Base-by-base conservation (phyloP, 2,329 filamentous ascomycete genomes). In the Westerdykella ornata region DNA sequence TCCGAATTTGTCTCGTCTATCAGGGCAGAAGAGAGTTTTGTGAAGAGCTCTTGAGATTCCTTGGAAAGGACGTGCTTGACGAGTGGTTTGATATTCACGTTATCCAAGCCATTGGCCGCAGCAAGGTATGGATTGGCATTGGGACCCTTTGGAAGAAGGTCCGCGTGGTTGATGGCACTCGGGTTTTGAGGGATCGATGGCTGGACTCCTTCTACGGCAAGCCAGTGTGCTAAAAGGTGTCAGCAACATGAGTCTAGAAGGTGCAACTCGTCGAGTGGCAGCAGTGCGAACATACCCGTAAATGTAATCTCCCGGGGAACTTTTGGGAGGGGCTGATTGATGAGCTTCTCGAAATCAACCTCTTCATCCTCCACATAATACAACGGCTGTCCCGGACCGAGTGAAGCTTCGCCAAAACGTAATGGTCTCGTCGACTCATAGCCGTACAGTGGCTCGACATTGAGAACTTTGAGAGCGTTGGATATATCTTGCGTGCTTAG, bases 281-380 rank as follows among this genome's bases (percentile, higher is more conserved):
- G 12, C 35, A 22, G 38, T 18, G 15, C 34, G 17, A 17, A 32
- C 75, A 42, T 71, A 90, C 88, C 85, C 31, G 90, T 97, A 61
- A 96, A 90, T 46, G 82, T 87, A 56, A 92, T 84, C 66, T 98
- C 92, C 37, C 90, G 77, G 26, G 92, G 92, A 20, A 98, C 89
- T 67, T 94, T 96, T 18, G 92, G 92, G 52, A 98, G 69, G 4
- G 92, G 87, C 50, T 88, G 88, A 69, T 98, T 98, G 64, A 98
- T 96, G 52, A 98, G 73, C 73, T 97, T 97, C 72, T 98, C 92
- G 62, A 98, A 97, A 67, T 98, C 92, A 41, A 97, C 84, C 72
- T 98, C 92, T 62, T 98, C 92, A 63, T 98, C 92, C 61, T 98
- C 92, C 29, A 98, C 85, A 64, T 98, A 98, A 68, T 90, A 98